phyloP scores from a whole-genome alignment of 768 basidiomycete species.

The Hygrophorus russula region DNA sequence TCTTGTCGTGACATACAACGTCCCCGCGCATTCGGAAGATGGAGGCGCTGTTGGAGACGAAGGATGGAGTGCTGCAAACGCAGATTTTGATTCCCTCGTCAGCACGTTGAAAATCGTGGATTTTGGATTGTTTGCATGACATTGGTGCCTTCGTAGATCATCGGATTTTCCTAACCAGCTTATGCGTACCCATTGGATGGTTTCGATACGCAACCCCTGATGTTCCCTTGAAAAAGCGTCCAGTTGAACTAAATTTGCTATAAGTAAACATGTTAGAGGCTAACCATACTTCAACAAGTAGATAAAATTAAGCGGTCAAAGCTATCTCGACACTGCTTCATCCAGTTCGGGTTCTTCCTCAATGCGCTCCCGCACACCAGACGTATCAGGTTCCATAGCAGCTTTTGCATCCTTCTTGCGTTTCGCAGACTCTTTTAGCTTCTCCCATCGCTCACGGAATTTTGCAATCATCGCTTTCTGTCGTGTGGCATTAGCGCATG shows the following conservation, averaged over 20 bases:
- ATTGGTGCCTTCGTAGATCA: constrained; percentile 4
- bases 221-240: too few relatives aligned
- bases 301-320: too few relatives aligned
- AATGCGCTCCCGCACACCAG: constrained; percentile 53
- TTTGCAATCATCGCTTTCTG: constrained; percentile 78
- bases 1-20: constrained; percentile 76
- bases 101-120: constrained; percentile 55
- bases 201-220: too few relatives aligned
- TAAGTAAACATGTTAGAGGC: too few relatives aligned
- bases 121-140: constrained; percentile 58
- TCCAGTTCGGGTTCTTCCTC: constrained; percentile 51
- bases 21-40: constrained; percentile 44
- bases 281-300: too few relatives aligned
- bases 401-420: constrained; percentile 72
- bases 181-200: too few relatives aligned
- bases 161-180: not conserved
- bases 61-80: constrained; percentile 22
- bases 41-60: constrained; percentile 31
- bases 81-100: constrained; percentile 44
- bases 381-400: constrained; percentile 27
- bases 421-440: constrained; percentile 79
- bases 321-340: not conserved
- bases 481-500: not conserved
- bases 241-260: too few relatives aligned
- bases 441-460: constrained; percentile 83